Conservation (phyloP, 108 stramenopile species). For the Skeletonema potamos region DNA sequence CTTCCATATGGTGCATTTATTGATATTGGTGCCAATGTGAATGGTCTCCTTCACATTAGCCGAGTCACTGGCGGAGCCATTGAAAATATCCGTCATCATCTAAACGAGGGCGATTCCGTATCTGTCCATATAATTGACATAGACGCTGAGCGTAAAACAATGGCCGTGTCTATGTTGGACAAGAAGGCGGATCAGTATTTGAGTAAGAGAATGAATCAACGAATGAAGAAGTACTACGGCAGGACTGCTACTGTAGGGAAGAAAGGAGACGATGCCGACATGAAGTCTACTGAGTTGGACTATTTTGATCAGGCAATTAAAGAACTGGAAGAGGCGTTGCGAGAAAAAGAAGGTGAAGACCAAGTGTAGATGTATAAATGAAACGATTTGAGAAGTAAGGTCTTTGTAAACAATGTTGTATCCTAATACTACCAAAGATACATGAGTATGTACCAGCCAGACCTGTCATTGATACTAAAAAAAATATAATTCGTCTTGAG, state of each 20-base stretch:
- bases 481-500: too few species aligned
- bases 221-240: conserved; percentile 37
- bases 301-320: conserved; percentile 43
- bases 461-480: too few species aligned
- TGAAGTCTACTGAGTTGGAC: conserved; percentile 34
- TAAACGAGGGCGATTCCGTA: conserved; percentile 49
- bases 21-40: conserved; percentile 35
- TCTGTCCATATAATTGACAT: conserved; percentile 39
- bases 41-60: conserved; percentile 45
- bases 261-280: conserved; percentile 9
- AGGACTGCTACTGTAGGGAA: background rate
- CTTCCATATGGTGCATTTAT: conserved; percentile 44
- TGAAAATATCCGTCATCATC: conserved; percentile 42
- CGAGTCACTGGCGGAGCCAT: conserved; percentile 38
- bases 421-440: background rate
- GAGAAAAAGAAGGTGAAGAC: conserved; percentile 15
- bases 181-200: conserved; percentile 45
- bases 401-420: background rate
- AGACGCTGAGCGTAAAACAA: conserved; percentile 30
- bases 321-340: conserved; percentile 38
- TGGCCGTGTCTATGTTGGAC: conserved; percentile 50
- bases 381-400: background rate
- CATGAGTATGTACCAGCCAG: background rate
- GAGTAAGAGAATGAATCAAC: conserved; percentile 28
- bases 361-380: background rate